These are phyloP conservation scores for Kregervanrija fluxuum DNA, from an alignment of 805 yeast species.

Conservation along the genomic window DNA sequence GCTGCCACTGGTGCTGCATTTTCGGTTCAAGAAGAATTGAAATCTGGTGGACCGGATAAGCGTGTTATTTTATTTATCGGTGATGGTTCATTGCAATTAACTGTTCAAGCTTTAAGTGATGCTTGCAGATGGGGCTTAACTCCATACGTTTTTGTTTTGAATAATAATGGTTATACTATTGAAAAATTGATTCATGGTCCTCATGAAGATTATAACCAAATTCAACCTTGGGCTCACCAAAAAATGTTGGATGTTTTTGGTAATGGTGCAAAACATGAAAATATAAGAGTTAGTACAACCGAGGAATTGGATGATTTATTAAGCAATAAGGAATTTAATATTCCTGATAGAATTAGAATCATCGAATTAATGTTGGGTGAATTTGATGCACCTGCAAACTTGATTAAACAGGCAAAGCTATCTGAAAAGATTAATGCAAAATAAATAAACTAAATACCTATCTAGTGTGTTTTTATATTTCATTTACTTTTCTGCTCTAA, in stretches of 20 bases:
- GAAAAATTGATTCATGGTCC: constrained; percentile 70
- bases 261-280: constrained; percentile 46
- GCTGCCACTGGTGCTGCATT: constrained; percentile 61
- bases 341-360: constrained; percentile 53
- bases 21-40: constrained; percentile 62
- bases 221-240: constrained; percentile 64
- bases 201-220: constrained; percentile 55
- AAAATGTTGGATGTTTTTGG: constrained; percentile 52
- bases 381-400: constrained; percentile 62
- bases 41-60: constrained; percentile 34
- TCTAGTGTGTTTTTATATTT: not conserved
- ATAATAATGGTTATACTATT: constrained; percentile 70
- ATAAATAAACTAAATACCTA: not conserved
- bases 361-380: constrained; percentile 62
- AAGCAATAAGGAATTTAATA: constrained; percentile 39
- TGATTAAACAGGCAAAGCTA: constrained; percentile 61
- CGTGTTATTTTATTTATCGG: constrained; percentile 66
- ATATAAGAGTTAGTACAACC: constrained; percentile 43
- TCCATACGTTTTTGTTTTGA: constrained; percentile 63
- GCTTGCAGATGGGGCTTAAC: constrained; percentile 59
- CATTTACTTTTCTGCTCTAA: not conserved
- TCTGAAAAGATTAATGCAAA: constrained; percentile 26
- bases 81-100: constrained; percentile 70
- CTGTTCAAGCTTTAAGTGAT: constrained; percentile 68
- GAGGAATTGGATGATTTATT: constrained; percentile 53